phyloP scores from a whole-genome alignment of 192 early-diverging fungal species.

The Entomortierella lignicola region DNA sequence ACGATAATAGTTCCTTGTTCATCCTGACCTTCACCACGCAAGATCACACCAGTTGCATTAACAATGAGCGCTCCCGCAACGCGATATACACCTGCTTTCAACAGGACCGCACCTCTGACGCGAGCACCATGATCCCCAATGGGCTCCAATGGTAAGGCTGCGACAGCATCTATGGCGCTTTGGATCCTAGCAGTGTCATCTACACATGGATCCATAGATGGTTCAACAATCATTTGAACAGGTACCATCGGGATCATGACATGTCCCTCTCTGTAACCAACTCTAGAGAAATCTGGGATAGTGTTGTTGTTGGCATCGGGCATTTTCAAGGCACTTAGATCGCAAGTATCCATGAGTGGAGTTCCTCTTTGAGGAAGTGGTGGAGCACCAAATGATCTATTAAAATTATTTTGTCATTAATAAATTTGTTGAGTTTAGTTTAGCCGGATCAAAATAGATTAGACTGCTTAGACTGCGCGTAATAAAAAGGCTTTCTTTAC shows the following conservation, averaged over 20 bases:
- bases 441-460: too few species aligned
- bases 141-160: slow-evolving; percentile 13
- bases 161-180: slow-evolving; percentile 32
- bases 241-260: slow-evolving; percentile 37
- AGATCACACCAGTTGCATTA: slow-evolving; percentile 33
- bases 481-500: neutral
- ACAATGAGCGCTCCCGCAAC: slow-evolving; percentile 43
- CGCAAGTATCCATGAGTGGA: slow-evolving; percentile 1
- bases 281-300: slow-evolving; percentile 41
- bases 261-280: slow-evolving; percentile 48
- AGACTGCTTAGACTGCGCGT: too few species aligned
- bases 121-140: slow-evolving; percentile 31
- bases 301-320: slow-evolving; percentile 31
- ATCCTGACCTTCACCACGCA: slow-evolving; percentile 48
- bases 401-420: too few species aligned
- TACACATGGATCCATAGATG: slow-evolving; percentile 18
- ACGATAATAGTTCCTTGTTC: slow-evolving; percentile 29
- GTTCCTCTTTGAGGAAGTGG: slow-evolving; percentile 14
- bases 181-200: slow-evolving; percentile 47
- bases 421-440: too few species aligned
- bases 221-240: slow-evolving; percentile 37
- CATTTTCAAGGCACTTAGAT: slow-evolving; percentile 11
- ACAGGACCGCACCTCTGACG: slow-evolving; percentile 37
- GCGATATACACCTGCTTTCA: slow-evolving; percentile 39
- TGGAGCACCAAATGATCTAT: slow-evolving; percentile 15